Base-by-base conservation (phyloP, 2,329 filamentous ascomycete genomes). In the Apiospora pterosperma region DNA sequence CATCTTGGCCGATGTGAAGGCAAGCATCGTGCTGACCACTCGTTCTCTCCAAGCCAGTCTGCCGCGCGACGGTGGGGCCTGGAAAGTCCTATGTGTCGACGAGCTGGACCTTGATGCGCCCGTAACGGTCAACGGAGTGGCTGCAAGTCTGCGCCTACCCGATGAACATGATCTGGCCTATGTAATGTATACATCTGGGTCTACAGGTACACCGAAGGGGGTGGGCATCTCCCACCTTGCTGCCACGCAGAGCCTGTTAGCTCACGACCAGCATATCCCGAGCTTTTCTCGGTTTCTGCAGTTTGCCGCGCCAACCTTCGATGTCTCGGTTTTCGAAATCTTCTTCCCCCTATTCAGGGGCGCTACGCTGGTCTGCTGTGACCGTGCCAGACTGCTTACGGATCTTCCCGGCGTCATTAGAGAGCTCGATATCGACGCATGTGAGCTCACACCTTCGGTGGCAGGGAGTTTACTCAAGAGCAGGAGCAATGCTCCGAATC, bases 301-400 rank as follows among this genome's bases (percentile, higher is more conserved):
- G 75, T 97, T 97, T 75, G 94, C 94, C 5, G 90, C 93, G 3
- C 92, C 94, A 0, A 97, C 93, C 0, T 97, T 97, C 74, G 94
- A 97, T 76, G 94, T 97, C 8, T 97, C 92, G 0, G 90, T 97
- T 6, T 97, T 97, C 74, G 94, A 97, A 74, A 94, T 96, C 7
- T 97, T 97, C 82, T 97, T 97, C 69, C 91, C 94, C 0, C 80
- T 94, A 19, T 90, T 89, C 67, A 84, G 92, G 64, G 91, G 91
- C 2, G 81, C 81, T 25, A 97, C 92, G 0, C 79, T 97, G 2
- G 86, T 95, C 59, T 86, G 87, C 63, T 92, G 90, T 69, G 84
- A 88, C 64, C 86, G 93, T 34, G 81, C 82, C 60, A 81, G 86
- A 38, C 87, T 97, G 81, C 82, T 97, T 48, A 86, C 91, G 67